These are phyloP conservation scores for Pseudevernia furfuracea DNA, from an alignment of 495 filamentous ascomycete genomes.

Conservation along the genomic window DNA sequence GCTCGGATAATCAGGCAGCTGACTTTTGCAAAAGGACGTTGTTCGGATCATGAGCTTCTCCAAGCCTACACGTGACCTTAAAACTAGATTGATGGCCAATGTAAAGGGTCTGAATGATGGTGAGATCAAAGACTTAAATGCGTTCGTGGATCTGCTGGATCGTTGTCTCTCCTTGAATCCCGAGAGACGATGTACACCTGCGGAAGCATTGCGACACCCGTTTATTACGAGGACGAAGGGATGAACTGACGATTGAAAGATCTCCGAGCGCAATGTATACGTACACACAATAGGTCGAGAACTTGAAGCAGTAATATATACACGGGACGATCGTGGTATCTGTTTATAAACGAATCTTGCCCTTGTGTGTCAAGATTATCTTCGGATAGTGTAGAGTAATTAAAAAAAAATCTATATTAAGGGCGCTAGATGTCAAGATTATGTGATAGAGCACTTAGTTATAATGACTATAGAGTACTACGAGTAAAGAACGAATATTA, in stretches of 20 bases:
- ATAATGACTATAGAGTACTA: too few relatives aligned
- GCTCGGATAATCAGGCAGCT: conserved; percentile 21
- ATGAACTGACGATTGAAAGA: not conserved
- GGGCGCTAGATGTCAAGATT: too few relatives aligned
- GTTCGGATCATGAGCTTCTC: conserved; percentile 63
- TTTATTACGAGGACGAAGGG: conserved; percentile 49
- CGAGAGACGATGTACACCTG: conserved; percentile 82
- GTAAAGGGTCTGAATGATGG: conserved; percentile 64
- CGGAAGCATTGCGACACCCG: conserved; percentile 80
- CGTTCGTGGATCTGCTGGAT: conserved; percentile 81
- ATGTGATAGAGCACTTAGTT: too few relatives aligned
- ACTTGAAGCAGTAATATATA: too few relatives aligned
- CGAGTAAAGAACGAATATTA: too few relatives aligned
- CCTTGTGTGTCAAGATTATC: too few relatives aligned
- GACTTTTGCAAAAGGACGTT: conserved; percentile 42
- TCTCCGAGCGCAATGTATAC: not conserved
- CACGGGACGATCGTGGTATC: too few relatives aligned
- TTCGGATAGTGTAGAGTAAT: too few relatives aligned
- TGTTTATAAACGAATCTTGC: too few relatives aligned
- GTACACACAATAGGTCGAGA: not conserved
- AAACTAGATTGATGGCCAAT: conserved; percentile 64
- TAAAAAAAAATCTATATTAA: too few relatives aligned
- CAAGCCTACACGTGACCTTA: conserved; percentile 76
- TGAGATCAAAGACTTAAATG: conserved; percentile 68
- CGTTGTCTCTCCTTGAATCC: conserved; percentile 82